Percentiles rank a stretch among this genome's conserved stretches.
These are phyloP conservation scores for Artemisia argyi DNA, from an alignment of 129 eudicot genomes.

Conservation along the genomic window DNA sequence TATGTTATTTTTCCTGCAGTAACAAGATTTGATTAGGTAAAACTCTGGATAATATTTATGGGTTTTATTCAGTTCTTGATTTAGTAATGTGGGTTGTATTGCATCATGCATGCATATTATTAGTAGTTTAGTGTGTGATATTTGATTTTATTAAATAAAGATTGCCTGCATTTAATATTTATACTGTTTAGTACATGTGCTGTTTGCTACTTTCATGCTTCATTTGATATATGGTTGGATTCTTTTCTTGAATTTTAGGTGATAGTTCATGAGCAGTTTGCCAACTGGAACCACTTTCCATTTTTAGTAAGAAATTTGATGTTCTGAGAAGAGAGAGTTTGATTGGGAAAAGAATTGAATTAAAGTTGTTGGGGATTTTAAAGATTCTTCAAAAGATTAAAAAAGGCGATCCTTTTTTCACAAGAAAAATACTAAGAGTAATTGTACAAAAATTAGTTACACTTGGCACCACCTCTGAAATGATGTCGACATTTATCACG, in stretches of 20 bases:
- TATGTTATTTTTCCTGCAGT: too few species aligned
- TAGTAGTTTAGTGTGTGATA: not conserved
- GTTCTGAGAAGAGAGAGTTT: slow-evolving; percentile 14
- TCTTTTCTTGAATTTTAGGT: slow-evolving; percentile 25
- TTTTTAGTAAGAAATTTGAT: slow-evolving; percentile 16
- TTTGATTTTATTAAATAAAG: slow-evolving; percentile 20
- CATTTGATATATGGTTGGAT: slow-evolving; percentile 20
- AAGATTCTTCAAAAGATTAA: slow-evolving; percentile 33
- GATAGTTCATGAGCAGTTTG: slow-evolving; percentile 22
- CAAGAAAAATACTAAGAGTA: slow-evolving; percentile 36
- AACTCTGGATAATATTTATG: not conserved
- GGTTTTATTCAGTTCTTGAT: slow-evolving; percentile 9
- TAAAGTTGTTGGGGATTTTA: slow-evolving; percentile 22
- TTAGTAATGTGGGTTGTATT: slow-evolving; percentile 15
- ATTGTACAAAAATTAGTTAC: slow-evolving; percentile 21
- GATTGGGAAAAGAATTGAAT: slow-evolving; percentile 21
- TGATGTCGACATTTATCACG: too few species aligned
- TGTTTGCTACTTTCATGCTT: too few species aligned
- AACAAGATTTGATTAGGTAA: too few species aligned
- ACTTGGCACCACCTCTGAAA: slow-evolving; percentile 29
- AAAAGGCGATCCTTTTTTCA: slow-evolving; percentile 22
- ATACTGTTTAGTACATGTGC: too few species aligned
- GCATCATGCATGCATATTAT: slow-evolving; percentile 8
- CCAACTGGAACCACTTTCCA: slow-evolving; percentile 28
- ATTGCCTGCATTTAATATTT: too few species aligned